Base-by-base conservation (phyloP, 805 yeast species). In the Nematodospora valgi region DNA sequence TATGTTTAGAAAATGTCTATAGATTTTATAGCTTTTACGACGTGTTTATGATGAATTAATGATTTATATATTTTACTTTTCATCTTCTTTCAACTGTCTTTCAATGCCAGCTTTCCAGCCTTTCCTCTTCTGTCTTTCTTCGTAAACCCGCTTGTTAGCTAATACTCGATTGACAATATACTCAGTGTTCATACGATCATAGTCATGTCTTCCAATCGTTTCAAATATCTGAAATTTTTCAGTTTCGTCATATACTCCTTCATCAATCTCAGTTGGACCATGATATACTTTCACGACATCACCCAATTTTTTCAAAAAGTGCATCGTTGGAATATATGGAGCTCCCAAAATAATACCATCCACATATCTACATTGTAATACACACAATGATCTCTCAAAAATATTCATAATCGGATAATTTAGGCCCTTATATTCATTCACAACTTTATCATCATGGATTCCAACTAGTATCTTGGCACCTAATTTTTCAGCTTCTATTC, bases 361-460 rank as follows among this genome's bases (percentile, higher is more conserved):
- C 20, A 88, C 87, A 47, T 83, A 84, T 36, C 73, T 72, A 59
- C 96, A 87, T 58, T 91, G 96, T 48, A 93, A 63, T 5, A 88
- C 89, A 57, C 96, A 87, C 41, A 93, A 64, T 0, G 89, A 73
- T 41, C 98, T 74, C 58, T 93, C 98, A 41, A 82, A 76, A 13
- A 85, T 48, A 49, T 85, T 87, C 97, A 93, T 93, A 25, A 88
- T 78, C 18, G 95, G 94, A 50, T 78, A 77, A 46, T 78, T 78
- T 33, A 70, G 59, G 13, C 88, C 89, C 48, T 78, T 75, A 48
- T 67, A 60, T 33, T 47, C 52, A 56, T 74, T 80, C 41, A 74
- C 78, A 33, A 70, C 73, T 29, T 42, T 53, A 54, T 81, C 93
- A 52, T 72, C 76, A 46, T 72, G 76, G 15, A 86, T 53, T 2